Evolutionary conservation across 768 basidiomycete species (phyloP).

Genomic region (Xerocomellus dryophilus): DNA sequence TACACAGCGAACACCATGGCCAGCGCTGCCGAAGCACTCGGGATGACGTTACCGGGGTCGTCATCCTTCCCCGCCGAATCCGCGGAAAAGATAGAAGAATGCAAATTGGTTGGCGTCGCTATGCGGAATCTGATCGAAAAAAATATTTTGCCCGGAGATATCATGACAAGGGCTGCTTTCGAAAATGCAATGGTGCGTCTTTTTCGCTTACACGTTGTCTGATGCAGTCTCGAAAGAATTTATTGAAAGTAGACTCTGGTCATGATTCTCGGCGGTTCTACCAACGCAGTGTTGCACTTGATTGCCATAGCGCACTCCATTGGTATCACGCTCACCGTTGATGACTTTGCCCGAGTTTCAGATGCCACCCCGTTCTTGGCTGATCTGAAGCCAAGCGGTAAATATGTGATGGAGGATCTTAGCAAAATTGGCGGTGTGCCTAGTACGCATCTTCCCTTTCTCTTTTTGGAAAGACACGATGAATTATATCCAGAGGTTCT

Average conservation of each 20-base stretch:
- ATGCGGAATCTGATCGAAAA: constrained; percentile 87
- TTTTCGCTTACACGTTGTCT: constrained; percentile 4
- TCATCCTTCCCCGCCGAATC: constrained; percentile 95
- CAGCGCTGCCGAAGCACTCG: constrained; percentile 89
- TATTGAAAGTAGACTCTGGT: constrained; percentile 67
- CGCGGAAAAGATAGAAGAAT: constrained; percentile 83
- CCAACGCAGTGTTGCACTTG: constrained; percentile 95
- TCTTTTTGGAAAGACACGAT: background rate
- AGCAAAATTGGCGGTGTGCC: constrained; percentile 96
- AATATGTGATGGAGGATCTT: constrained; percentile 98
- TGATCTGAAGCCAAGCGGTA: constrained; percentile 94
- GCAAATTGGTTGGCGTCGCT: constrained; percentile 70
- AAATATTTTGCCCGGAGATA: constrained; percentile 90
- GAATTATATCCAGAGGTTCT: constrained; percentile 61
- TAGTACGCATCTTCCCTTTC: constrained; percentile 48
- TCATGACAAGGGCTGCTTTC: constrained; percentile 95
- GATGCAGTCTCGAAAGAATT: constrained; percentile 6
- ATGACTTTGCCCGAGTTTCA: constrained; percentile 92
- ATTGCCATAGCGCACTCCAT: constrained; percentile 97
- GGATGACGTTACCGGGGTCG: constrained; percentile 96
- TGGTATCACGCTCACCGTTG: constrained; percentile 81
- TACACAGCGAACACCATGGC: constrained; percentile 99
- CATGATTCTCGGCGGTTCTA: constrained; percentile 97
- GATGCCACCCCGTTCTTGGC: constrained; percentile 93
- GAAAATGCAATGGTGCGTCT: constrained; percentile 90